Evolutionary conservation across 2,329 filamentous ascomycete genomes (phyloP), one percentile per base, ranked within the genome.

Genomic region (Madurella fahalii): DNA sequence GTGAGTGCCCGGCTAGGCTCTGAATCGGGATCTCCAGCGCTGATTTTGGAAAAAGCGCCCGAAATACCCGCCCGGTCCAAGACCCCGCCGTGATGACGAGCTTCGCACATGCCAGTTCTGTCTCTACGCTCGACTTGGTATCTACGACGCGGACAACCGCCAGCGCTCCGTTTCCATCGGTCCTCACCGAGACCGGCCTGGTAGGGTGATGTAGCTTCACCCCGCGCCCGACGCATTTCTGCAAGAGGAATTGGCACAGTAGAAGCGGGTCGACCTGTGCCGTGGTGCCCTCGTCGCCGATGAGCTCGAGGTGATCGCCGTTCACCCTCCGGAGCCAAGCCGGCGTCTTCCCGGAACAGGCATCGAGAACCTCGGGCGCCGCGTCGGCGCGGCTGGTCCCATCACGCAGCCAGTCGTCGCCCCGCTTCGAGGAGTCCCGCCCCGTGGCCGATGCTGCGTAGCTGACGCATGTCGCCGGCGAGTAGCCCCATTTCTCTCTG

Each of bases 11-110:
- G 0, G 86, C 86, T 5, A 91, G 72, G 16, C 81, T 77, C 2
- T 74, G 72, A 41, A 90, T 74, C 0, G 83, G 81, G 18, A 91
- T 71, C 11, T 72, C 67, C 1, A 77, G 64, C 2, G 63, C 64
- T 1, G 85, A 77, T 0, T 68, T 63, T 0, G 82, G 82, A 64
- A 93, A 92, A 15, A 93, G 77, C 0, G 74, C 71, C 2, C 71
- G 62, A 65, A 90, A 86, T n/a, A 89, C 82, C 32, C 71, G 70
- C 0, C 82, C 77, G 0, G 87, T 86, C 89, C 89, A 93, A 2
- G 83, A 80, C 2, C 89, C 89, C 0, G 86, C 80, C 0, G 86
- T 73, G 56, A 93, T 77, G 15, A 92, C 72, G 20, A 93, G 67
- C 11, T 81, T 79, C 0, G 79, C 81, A 64, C 86, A 89, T 0